phyloP scores from a whole-genome alignment of 495 filamentous ascomycete species.

The Pyrenopolyporus hunteri region DNA sequence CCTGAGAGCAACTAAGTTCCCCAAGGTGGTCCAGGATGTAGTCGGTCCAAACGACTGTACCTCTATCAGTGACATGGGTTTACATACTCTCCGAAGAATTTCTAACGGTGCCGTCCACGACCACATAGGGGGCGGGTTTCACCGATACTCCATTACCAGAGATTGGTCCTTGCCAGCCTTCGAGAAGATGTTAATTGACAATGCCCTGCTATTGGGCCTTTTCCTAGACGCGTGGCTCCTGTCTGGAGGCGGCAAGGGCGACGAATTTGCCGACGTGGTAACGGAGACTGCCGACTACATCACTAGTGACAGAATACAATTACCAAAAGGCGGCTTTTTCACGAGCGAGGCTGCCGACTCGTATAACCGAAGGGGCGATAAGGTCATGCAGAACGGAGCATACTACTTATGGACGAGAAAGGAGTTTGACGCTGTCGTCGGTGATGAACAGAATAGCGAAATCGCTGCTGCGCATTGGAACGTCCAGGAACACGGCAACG shows the following conservation, averaged over 20 bases:
- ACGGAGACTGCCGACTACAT: constrained; percentile 87
- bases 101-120: constrained; percentile 87
- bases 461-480: constrained; percentile 86
- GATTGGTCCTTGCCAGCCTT: constrained; percentile 96
- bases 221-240: constrained; percentile 89
- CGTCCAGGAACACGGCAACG: constrained; percentile 86
- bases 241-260: constrained; percentile 58
- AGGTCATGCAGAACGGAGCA: constrained; percentile 88
- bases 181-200: constrained; percentile 98
- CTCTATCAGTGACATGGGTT: constrained; percentile 78
- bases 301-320: constrained; percentile 68
- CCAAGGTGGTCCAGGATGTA: constrained; percentile 76
- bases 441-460: constrained; percentile 62
- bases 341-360: constrained; percentile 94
- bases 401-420: constrained; percentile 95
- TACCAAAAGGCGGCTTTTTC: constrained; percentile 76
- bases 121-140: constrained; percentile 90
- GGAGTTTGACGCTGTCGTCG: constrained; percentile 82
- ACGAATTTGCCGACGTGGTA: constrained; percentile 77
- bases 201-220: constrained; percentile 82
- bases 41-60: constrained; percentile 80
- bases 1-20: constrained; percentile 75
- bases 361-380: constrained; percentile 73
- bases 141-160: constrained; percentile 85
- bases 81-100: constrained; percentile 81